A percentile compares a stretch with the other conserved stretches of the same genome.
These are phyloP conservation scores for Nannizziopsis barbatae DNA, from an alignment of 2,329 filamentous ascomycete genomes.

Conservation along the genomic window DNA sequence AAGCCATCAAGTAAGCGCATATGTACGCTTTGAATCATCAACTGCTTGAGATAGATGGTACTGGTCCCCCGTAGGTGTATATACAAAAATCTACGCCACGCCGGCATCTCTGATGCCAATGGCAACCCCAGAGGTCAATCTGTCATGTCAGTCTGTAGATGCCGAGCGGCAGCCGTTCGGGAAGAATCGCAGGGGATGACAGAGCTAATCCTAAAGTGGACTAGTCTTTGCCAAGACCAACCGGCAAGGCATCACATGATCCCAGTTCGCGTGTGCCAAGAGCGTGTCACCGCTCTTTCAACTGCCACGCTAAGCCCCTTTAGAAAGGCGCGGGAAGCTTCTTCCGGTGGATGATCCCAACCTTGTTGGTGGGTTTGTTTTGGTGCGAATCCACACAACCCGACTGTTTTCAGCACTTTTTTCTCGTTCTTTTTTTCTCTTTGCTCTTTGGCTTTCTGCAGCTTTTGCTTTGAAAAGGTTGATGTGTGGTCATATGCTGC, in stretches of 20 bases:
- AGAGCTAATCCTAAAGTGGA: no score
- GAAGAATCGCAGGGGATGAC: no score
- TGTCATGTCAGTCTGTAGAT: no score
- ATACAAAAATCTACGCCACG: no score
- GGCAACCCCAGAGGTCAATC: no score
- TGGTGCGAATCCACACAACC: constrained; percentile 5
- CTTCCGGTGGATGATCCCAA: constrained; percentile 1
- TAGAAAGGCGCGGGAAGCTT: neutral
- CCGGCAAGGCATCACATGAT: neutral
- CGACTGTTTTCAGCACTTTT: neutral
- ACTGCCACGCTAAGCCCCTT: constrained; percentile 3
- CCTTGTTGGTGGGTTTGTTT: constrained; percentile 7
- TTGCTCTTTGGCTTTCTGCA: constrained; percentile 9
- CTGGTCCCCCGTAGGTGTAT: no score
- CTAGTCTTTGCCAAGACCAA: no score
- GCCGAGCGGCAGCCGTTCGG: no score
- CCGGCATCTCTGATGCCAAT: no score
- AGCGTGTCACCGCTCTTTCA: neutral
- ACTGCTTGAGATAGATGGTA: no score
- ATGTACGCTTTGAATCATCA: no score
- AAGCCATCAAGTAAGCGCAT: no score
- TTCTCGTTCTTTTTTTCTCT: constrained; percentile 14
- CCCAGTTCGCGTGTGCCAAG: constrained; percentile 3
- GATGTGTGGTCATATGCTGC: constrained; percentile 6
- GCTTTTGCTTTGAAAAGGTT: constrained; percentile 4